Conservation (phyloP, 371 early-diverging fungal genomes). For the Coemansia sp. region DNA sequence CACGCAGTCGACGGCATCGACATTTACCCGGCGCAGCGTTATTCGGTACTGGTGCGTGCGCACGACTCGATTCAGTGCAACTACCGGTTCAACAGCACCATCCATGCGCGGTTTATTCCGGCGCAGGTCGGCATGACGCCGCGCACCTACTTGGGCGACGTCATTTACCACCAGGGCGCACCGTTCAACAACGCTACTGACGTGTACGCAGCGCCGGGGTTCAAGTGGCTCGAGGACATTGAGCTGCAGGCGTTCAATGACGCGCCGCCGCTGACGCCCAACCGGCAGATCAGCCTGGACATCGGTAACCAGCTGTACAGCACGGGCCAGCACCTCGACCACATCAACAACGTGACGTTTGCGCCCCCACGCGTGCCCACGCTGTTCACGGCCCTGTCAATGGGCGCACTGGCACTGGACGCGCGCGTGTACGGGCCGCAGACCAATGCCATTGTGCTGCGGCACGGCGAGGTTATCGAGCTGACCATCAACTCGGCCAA, state of each 20-base stretch:
- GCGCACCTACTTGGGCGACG: slow-evolving; percentile 4
- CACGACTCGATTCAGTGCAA: slow-evolving; percentile 37
- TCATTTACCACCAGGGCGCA: background rate
- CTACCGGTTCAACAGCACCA: slow-evolving; percentile 18
- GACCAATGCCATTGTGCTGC: slow-evolving; percentile 28
- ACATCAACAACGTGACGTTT: slow-evolving; percentile 62
- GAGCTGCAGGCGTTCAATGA: slow-evolving; percentile 8
- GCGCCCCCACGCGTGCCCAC: slow-evolving; percentile 64
- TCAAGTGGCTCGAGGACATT: slow-evolving; percentile 18
- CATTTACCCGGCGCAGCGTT: slow-evolving; percentile 66
- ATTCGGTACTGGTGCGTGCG: slow-evolving; percentile 68
- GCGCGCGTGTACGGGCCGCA: slow-evolving; percentile 62
- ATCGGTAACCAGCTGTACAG: slow-evolving; percentile 5
- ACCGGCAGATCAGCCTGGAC: background rate
- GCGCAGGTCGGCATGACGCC: background rate
- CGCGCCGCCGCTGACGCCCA: slow-evolving; percentile 9
- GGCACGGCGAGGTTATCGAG: slow-evolving; percentile 58
- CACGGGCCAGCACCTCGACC: slow-evolving; percentile 12
- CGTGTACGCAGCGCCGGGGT: background rate
- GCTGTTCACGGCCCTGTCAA: slow-evolving; percentile 63
- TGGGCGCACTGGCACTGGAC: slow-evolving; percentile 57
- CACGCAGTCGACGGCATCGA: slow-evolving; percentile 56
- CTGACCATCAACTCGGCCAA: slow-evolving; percentile 66
- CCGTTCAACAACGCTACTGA: slow-evolving; percentile 57
- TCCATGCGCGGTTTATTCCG: slow-evolving; percentile 21